Base-by-base conservation (phyloP, 345 rosid species). In the Aquilaria yunnanensis region DNA sequence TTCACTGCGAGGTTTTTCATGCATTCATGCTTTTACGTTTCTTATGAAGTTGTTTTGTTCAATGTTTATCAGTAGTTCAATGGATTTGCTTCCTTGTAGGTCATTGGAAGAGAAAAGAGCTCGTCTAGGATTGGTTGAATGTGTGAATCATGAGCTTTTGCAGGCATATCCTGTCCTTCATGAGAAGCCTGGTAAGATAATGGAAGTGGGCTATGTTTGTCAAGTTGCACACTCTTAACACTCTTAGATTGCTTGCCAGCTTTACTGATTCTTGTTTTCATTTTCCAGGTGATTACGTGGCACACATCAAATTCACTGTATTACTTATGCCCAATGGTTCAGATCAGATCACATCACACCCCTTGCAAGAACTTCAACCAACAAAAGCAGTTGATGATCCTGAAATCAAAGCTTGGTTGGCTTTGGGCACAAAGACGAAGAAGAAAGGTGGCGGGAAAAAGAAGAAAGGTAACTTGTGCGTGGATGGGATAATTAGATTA, bases 81-180 rank as follows among this genome's bases (percentile, higher is more conserved):
- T 6, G 48, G 41, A 5, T 43, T 3, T 47, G 6, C 50, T 14
- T 49, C 43, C 23, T 14, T 7, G 16, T 53, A 95, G 99, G 85
- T 96, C 96, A 16, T 75, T 95, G 56, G 99, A 95, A 78, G 99
- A 95, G 83, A 95, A 95, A 72, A 84, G 96, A 74, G 99, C 96
- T 51, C 80, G 98, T 48, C 78, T 95, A 45, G 98, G 98, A 61
- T 79, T 95, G 51, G 89, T 91, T 12, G 99, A 95, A 80, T 95
- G 99, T 66, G 94, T 95, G 69, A 95, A 87, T 74, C 99, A 95
- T 33, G 99, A 90, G 2, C 96, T 84, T 59, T 65, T 95, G 78
- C 97, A 95, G 72, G 94, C 98, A 58, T 95, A 91, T 63, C 99
- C 98, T 47, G 98, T 91, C 32, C 96, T 95, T 54, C 87, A 91